Conservation (phyloP, 2,329 filamentous ascomycete species). For the Nemania diffusa region DNA sequence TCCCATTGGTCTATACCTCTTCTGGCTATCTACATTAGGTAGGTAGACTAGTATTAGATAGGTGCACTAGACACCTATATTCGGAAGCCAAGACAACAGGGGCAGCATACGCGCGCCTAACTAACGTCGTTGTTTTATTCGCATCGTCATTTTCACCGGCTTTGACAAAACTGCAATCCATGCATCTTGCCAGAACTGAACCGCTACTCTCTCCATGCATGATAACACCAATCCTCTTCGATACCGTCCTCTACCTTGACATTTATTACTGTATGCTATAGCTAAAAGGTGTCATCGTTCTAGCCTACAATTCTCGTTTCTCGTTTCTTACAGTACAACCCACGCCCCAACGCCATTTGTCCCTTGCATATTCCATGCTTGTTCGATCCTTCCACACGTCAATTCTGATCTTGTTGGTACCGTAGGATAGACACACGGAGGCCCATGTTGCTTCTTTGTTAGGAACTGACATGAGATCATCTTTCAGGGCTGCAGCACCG, state of each 20-base stretch:
- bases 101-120: constrained; percentile 29
- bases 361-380: constrained; percentile 31
- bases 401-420: not conserved
- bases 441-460: not conserved
- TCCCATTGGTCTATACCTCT: not conserved
- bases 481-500: constrained; percentile 11
- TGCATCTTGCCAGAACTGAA: constrained; percentile 17
- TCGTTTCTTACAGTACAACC: constrained; percentile 6
- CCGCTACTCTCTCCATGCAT: not conserved
- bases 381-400: constrained; percentile 24
- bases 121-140: constrained; percentile 15
- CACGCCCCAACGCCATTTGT: constrained; percentile 9
- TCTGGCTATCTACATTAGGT: not conserved
- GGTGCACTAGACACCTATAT: constrained; percentile 8
- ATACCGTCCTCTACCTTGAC: not conserved
- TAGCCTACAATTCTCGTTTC: not conserved
- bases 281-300: constrained; percentile 7
- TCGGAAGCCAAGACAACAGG: constrained; percentile 12
- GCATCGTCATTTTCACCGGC: not conserved
- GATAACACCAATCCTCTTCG: not conserved
- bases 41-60: not conserved
- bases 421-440: not conserved
- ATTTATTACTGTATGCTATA: not conserved
- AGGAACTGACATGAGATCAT: constrained; percentile 1
- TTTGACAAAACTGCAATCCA: constrained; percentile 6